These are phyloP conservation scores for Solanum bukasovii DNA, from an alignment of 257 asterid genomes.

Conservation along the genomic window DNA sequence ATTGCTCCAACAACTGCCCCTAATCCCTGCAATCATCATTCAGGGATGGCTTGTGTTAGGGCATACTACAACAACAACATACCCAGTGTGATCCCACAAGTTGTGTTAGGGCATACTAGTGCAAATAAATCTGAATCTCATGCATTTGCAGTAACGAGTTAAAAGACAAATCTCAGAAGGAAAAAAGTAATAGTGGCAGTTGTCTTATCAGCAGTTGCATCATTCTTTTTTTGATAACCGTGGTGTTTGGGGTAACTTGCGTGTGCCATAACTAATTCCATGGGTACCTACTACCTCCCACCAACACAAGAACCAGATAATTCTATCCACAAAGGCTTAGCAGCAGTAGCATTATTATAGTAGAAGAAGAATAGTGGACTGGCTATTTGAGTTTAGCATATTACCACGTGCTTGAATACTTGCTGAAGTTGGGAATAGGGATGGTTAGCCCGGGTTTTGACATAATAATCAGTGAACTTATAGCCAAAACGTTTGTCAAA, in stretches of 20 bases:
- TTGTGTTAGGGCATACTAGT: background rate
- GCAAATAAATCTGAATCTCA: background rate
- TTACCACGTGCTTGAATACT: slow-evolving; percentile 98
- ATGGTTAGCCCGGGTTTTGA: slow-evolving; percentile 92
- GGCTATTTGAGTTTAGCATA: slow-evolving; percentile 6
- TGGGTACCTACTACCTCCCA: background rate
- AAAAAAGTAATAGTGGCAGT: background rate
- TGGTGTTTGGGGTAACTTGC: background rate
- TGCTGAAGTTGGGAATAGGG: slow-evolving; percentile 98
- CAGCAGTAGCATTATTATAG: background rate
- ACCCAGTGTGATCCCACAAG: background rate
- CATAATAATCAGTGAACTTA: slow-evolving; percentile 86
- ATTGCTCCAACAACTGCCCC: slow-evolving; percentile 99
- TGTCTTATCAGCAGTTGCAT: background rate
- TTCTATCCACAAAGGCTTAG: background rate
- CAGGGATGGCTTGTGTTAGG: background rate
- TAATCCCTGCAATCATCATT: slow-evolving; percentile 47
- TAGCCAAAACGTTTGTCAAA: slow-evolving; percentile 85
- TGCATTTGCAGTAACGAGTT: background rate
- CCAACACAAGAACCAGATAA: background rate
- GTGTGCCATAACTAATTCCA: background rate
- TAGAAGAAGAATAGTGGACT: background rate
- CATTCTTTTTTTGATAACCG: background rate
- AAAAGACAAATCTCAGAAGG: background rate
- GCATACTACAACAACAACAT: background rate